A percentile compares a stretch with the other conserved stretches of the same genome.
phyloP scores from a whole-genome alignment of 495 filamentous ascomycete species.

The Aspergillus baeticus region DNA sequence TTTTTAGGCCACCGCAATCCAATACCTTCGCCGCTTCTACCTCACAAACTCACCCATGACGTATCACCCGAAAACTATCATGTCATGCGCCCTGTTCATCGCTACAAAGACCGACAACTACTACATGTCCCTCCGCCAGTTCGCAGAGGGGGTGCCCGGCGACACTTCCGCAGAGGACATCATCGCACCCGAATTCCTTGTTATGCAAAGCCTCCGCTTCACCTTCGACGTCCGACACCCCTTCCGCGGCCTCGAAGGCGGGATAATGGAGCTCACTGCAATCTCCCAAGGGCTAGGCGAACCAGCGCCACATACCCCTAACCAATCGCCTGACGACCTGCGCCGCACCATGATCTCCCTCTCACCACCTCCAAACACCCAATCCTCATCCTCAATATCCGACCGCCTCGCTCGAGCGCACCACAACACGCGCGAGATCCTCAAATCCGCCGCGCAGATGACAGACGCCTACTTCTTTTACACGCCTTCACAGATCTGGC shows the following conservation, averaged over 20 bases:
- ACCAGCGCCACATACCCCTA: constrained; percentile 34
- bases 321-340: constrained; percentile 39
- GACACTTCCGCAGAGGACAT: constrained; percentile 69
- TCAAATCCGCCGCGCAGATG: constrained; percentile 77
- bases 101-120: constrained; percentile 87
- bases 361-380: constrained; percentile 20
- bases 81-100: constrained; percentile 84
- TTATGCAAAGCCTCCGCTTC: constrained; percentile 92
- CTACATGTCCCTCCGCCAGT: constrained; percentile 69
- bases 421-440: constrained; percentile 62
- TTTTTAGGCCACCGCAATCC: constrained; percentile 76
- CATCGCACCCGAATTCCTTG: constrained; percentile 82
- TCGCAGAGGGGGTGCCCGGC: constrained; percentile 59
- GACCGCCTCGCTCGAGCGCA: constrained; percentile 67
- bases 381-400: constrained; percentile 28
- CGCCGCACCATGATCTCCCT: constrained; percentile 28
- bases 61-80: constrained; percentile 83
- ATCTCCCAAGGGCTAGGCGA: constrained; percentile 53
- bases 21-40: constrained; percentile 93
- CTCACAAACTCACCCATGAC: constrained; percentile 92
- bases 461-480: constrained; percentile 96
- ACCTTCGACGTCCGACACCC: constrained; percentile 92
- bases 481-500: constrained; percentile 91
- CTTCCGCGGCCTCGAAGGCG: constrained; percentile 81
- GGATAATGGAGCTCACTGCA: constrained; percentile 76